A percentile compares a stretch with the other conserved stretches of the same genome.
Evolutionary conservation across 2,329 filamentous ascomycete species (phyloP).

Genomic region (Penicillium sp.): DNA sequence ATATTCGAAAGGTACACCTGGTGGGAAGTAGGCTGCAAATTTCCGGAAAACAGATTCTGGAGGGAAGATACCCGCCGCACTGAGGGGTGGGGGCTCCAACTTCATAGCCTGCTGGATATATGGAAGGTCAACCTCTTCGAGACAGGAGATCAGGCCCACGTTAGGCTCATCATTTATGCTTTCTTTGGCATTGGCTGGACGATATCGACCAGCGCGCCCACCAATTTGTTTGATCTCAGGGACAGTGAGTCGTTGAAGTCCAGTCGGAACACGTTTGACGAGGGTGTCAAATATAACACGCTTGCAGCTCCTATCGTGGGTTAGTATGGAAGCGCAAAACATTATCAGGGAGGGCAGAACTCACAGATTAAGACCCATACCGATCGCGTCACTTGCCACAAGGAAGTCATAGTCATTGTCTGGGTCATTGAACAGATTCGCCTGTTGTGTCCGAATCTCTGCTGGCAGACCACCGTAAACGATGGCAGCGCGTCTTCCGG

Average conservation of each 20-base stretch:
- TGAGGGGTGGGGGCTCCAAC: constrained; percentile 56
- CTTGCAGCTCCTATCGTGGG: constrained; percentile 56
- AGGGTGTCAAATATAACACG: constrained; percentile 78
- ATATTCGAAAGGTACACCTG: constrained; percentile 70
- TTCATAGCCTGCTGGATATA: constrained; percentile 56
- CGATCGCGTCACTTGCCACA: constrained; percentile 89
- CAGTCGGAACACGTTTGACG: constrained; percentile 59
- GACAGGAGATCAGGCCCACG: constrained; percentile 67
- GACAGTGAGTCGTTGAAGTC: constrained; percentile 52
- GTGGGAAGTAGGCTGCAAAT: constrained; percentile 74
- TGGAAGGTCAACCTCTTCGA: constrained; percentile 61
- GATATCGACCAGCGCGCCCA: constrained; percentile 80
- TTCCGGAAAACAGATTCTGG: constrained; percentile 61
- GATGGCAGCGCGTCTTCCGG: constrained; percentile 73
- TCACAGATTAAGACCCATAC: constrained; percentile 90
- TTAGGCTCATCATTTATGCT: constrained; percentile 24
- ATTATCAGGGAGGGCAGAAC: constrained; percentile 17
- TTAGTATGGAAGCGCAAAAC: constrained; percentile 7
- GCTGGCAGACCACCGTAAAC: constrained; percentile 88
- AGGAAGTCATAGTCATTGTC: constrained; percentile 91
- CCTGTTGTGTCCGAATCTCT: constrained; percentile 85
- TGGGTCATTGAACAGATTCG: constrained; percentile 85
- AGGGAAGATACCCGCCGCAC: constrained; percentile 64
- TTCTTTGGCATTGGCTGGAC: constrained; percentile 47
- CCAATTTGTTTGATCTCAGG: constrained; percentile 92